phyloP scores from a whole-genome alignment of 805 yeast species.

The Hanseniaspora nectarophila region DNA sequence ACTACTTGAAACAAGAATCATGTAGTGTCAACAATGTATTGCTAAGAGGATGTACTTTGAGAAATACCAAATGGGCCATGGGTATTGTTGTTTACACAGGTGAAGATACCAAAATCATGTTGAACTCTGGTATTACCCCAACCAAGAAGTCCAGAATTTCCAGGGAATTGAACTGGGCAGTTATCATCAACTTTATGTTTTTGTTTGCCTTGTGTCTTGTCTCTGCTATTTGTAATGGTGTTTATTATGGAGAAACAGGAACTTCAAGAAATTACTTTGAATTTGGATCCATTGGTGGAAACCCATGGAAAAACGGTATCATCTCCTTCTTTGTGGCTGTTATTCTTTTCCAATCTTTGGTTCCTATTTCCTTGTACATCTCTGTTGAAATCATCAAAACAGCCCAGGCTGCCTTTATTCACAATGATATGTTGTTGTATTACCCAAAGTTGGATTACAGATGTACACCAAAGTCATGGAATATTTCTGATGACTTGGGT shows the following conservation, averaged over 20 bases:
- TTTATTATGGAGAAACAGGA: slow-evolving; percentile 38
- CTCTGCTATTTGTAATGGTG: slow-evolving; percentile 61
- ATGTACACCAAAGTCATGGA: slow-evolving; percentile 77
- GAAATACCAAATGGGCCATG: slow-evolving; percentile 75
- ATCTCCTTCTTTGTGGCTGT: slow-evolving; percentile 65
- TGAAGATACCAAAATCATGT: slow-evolving; percentile 66
- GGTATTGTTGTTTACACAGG: slow-evolving; percentile 72
- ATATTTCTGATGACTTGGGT: slow-evolving; percentile 73
- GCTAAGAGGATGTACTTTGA: slow-evolving; percentile 62
- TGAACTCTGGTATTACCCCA: slow-evolving; percentile 70
- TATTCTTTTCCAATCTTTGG: slow-evolving; percentile 65
- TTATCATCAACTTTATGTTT: slow-evolving; percentile 50
- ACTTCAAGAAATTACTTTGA: slow-evolving; percentile 56
- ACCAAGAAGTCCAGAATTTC: slow-evolving; percentile 65
- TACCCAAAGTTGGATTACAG: slow-evolving; percentile 61
- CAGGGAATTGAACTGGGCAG: slow-evolving; percentile 59
- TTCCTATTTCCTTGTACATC: slow-evolving; percentile 72
- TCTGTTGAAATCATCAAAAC: slow-evolving; percentile 75
- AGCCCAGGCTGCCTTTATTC: slow-evolving; percentile 69
- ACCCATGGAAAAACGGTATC: slow-evolving; percentile 56
- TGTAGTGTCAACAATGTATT: slow-evolving; percentile 57
- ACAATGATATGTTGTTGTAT: slow-evolving; percentile 62
- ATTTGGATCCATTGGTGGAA: slow-evolving; percentile 54
- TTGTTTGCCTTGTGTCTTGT: slow-evolving; percentile 57
- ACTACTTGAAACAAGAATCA: slow-evolving; percentile 38